Base-by-base conservation (phyloP, 257 asterid species). In the Jacaranda mimosifolia region DNA sequence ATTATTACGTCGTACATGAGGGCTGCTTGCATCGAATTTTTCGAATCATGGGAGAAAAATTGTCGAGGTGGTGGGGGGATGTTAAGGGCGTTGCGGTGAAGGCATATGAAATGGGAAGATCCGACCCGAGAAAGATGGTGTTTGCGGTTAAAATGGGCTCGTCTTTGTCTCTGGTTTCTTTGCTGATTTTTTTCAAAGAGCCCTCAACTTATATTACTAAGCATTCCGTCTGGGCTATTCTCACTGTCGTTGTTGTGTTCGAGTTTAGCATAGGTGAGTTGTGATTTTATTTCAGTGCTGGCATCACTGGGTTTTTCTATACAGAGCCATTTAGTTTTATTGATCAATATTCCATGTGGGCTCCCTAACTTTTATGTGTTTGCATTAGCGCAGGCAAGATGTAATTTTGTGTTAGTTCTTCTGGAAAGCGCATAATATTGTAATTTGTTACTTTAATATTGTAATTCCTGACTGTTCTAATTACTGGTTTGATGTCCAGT, bases 231-330 rank as follows among this genome's bases (percentile, higher is more conserved):
- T 91, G 97, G 97, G 97, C 97, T 6, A 89, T 91, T 62, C 90
- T 91, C 40, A 91, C 97, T 0, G 98, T 94, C 4, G 94, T 94
- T 1, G 97, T 94, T 32, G 97, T 94, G 6, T 94, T 94, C 70
- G 98, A 94, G 80, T 94, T 94, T 82, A 94, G 98, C 86, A 88
- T 92, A 70, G 98, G 98, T 94, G 6, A 63, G 45, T 62, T 26
- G 8, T 48, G 9, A 10, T 68, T 32, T 17, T 70, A 6, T 18
- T 70, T 36, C 35, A 6, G 1, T 42, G 21, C 49, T 49, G 32
- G 45, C 8, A 14, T 73, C 9, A 42, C 43, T 46, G 11, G 14
- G 39, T 78, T 62, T 70, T 63, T 32, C 49, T 51, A 26, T 62
- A 32, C 13, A 45, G 9, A 43, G 11, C 77, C 8, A 5, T 56